Percentiles rank a stretch among this genome's conserved stretches.
Conservation (phyloP, 371 early-diverging fungal genomes). For the Globomyces sp. region DNA sequence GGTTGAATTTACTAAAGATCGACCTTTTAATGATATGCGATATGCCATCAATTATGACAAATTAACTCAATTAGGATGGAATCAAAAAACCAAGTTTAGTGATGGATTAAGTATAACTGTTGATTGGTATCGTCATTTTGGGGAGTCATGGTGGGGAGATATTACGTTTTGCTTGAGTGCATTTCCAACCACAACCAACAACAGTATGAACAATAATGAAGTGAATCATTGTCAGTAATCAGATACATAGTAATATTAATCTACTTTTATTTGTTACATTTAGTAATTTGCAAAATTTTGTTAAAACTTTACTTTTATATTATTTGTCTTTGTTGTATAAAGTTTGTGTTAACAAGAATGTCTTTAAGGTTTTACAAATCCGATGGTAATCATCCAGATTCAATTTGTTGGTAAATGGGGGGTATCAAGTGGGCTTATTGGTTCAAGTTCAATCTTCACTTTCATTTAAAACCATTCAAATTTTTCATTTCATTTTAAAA, state of each 20-base stretch:
- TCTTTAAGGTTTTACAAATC: too few relatives aligned
- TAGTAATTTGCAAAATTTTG: too few relatives aligned
- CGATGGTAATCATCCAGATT: too few relatives aligned
- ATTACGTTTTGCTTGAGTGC: constrained; percentile 34
- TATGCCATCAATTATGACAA: constrained; percentile 77
- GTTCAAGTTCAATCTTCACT: constrained; percentile 19
- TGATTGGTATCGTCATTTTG: constrained; percentile 61
- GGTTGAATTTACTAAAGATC: constrained; percentile 72
- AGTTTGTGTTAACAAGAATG: too few relatives aligned
- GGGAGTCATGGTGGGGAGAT: constrained; percentile 65
- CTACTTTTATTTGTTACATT: too few relatives aligned
- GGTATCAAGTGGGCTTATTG: not conserved
- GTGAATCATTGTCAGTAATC: too few relatives aligned
- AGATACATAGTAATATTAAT: too few relatives aligned
- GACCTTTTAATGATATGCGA: constrained; percentile 78
- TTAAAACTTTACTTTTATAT: too few relatives aligned
- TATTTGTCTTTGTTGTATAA: too few relatives aligned
- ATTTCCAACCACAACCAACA: not conserved
- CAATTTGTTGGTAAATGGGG: too few relatives aligned
- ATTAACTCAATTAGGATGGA: constrained; percentile 70
- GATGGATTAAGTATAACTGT: constrained; percentile 71
- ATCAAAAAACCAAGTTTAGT: constrained; percentile 61
- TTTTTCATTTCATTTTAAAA: constrained; percentile 17
- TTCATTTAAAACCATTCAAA: not conserved
- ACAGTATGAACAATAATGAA: not conserved